A percentile compares a stretch with the other conserved stretches of the same genome.
Evolutionary conservation across 495 filamentous ascomycete species (phyloP).

Genomic region (Xylona heveae): DNA sequence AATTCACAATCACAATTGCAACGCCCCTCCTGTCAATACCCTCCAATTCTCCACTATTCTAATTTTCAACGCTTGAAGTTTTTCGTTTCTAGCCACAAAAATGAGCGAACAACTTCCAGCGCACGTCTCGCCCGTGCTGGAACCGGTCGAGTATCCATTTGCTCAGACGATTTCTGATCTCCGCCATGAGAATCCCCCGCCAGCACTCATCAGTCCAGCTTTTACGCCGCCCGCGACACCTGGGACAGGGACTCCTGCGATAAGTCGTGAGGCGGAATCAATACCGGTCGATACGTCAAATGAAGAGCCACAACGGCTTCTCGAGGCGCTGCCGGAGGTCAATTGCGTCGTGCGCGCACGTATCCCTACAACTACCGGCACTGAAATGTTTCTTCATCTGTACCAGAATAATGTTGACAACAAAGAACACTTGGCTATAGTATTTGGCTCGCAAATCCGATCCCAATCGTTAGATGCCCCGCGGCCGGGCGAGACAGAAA

Average conservation of each 20-base stretch:
- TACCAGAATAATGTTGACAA: conserved; percentile 83
- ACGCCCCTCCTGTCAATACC: no score
- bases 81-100: no score
- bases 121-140: no score
- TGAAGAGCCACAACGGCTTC: conserved; percentile 7
- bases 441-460: conserved; percentile 74
- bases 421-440: conserved; percentile 96
- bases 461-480: conserved; percentile 59
- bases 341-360: conserved; percentile 20
- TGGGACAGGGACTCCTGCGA: conserved; percentile 10
- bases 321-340: conserved; percentile 16
- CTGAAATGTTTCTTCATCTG: conserved; percentile 92
- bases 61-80: no score
- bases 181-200: no score
- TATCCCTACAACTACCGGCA: conserved; percentile 43
- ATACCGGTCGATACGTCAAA: conserved; percentile 7
- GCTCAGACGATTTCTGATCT: no score
- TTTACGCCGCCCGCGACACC: conserved; percentile 22
- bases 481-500: conserved; percentile 76
- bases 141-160: no score
- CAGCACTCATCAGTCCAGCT: conserved; percentile 19
- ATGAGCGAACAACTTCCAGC: no score
- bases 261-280: conserved; percentile 9
- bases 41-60: no score
- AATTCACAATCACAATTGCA: no score